These are phyloP conservation scores for Diplogelasinospora grovesii DNA, from an alignment of 495 filamentous ascomycete species.

Conservation along the genomic window DNA sequence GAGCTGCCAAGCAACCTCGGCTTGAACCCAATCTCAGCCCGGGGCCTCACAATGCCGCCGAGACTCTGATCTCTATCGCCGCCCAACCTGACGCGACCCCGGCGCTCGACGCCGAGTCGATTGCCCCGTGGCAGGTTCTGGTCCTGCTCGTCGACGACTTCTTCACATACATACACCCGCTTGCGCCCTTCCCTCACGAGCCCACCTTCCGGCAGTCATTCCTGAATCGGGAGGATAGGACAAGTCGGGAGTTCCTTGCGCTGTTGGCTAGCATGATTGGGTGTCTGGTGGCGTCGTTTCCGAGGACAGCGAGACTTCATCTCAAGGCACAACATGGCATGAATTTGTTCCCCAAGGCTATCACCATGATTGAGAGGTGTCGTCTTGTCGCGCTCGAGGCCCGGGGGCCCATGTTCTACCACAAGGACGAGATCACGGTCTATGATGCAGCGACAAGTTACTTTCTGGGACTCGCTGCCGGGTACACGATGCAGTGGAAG, in stretches of 20 bases:
- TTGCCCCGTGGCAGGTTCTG: slow-evolving; percentile 62
- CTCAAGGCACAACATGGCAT: slow-evolving; percentile 53
- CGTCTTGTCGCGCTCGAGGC: slow-evolving; percentile 65
- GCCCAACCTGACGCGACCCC: slow-evolving; percentile 15
- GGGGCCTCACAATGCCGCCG: slow-evolving; percentile 40
- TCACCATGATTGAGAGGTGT: slow-evolving; percentile 66
- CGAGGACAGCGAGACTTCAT: slow-evolving; percentile 64
- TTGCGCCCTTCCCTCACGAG: slow-evolving; percentile 82
- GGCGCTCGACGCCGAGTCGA: slow-evolving; percentile 59
- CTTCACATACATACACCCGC: slow-evolving; percentile 82
- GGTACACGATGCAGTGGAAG: slow-evolving; percentile 62
- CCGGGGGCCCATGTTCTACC: slow-evolving; percentile 60
- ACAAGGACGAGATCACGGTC: slow-evolving; percentile 56
- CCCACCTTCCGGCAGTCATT: slow-evolving; percentile 74
- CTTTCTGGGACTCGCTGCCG: slow-evolving; percentile 64
- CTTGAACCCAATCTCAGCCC: slow-evolving; percentile 36
- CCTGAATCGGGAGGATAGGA: slow-evolving; percentile 60
- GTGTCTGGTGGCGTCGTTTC: slow-evolving; percentile 69
- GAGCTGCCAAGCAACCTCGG: slow-evolving; percentile 53
- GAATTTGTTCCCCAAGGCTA: slow-evolving; percentile 57
- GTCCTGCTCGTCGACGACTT: slow-evolving; percentile 74
- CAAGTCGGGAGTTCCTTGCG: slow-evolving; percentile 62
- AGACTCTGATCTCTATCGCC: slow-evolving; percentile 40
- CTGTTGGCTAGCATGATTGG: slow-evolving; percentile 79
- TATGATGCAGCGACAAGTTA: slow-evolving; percentile 86